Evolutionary conservation across 148 eudicot species (phyloP), one percentile per base, ranked within the genome.

Genomic region (Rhododendron ferrugineum): DNA sequence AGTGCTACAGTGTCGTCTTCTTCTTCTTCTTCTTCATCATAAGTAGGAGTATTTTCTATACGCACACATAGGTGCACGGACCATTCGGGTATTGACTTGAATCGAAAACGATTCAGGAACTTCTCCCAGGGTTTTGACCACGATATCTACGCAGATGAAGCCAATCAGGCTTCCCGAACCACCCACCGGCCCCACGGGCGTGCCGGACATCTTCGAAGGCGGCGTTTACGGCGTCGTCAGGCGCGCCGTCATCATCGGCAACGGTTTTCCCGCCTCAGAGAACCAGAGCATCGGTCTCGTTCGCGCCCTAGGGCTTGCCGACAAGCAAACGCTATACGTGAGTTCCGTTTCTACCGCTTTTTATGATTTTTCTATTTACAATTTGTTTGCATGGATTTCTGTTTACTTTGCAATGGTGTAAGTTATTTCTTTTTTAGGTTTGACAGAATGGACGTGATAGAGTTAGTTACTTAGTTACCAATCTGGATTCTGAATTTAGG

Each of bases 101-200:
- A 49, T 50, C 30, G 79, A 72, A 83, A 13, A 23, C 68, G 82
- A 30, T 79, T 80, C 16, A 66, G 30, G 11, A 70, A 18, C 22
- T 56, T 34, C 11, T 74, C 50, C 28, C 9, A 37, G 81, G 72
- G 81, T 75, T 84, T 84, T 8, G 42, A 26, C 18, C 3, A 23
- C 23, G 1, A 2, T 2, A 78, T 8, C 13, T 2, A n/a, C 30
- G 30, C 28, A 52, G 18, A 97, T 97, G 99, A 94, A 92, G 90
- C 98, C 98, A 56, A 97, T 97, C 66, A 91, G 89, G 89, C 96
- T 97, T 26, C 99, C 99, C 79, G 98, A 95, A 76, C 99, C 99
- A 8, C 94, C 99, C 49, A 86, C 89, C 26, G 93, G 97, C 86
- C 95, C 99, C 34, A 72, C 77, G 14, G 86, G 92, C 80, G 89